Base-by-base conservation (phyloP, 2,329 filamentous ascomycete genomes). In the Fusarium mundagurra region DNA sequence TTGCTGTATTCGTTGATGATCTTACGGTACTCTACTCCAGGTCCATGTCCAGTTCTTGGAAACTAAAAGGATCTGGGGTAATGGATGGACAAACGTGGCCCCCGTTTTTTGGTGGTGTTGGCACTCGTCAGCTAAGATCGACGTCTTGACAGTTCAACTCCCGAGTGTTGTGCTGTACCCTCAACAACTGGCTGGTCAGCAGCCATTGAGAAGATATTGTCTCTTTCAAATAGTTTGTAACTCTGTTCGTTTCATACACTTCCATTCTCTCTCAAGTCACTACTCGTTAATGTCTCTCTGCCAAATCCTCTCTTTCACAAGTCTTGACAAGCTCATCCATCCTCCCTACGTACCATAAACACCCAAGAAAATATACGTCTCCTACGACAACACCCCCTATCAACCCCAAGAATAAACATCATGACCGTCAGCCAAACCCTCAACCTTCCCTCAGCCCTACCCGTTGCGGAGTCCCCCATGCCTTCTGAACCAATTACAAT, bases 401-500 rank as follows among this genome's bases (percentile, higher is more conserved):
- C 67, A 70, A 67, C 54, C 58, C 53, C 63, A 61, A 71, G 44
- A 60, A 69, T 55, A 71, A 73, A 73, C 71, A 73, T 73, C 71
- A 73, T 73, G 71, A 73, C 71, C 33, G 53, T 73, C 71, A 74
- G 57, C 38, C 62, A 72, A 48, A 71, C 61, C 65, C 61, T 64
- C 67, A 71, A 60, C 60, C 57, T 69, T 53, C 58, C 60, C 45
- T 75, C 72, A 75, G 72, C 72, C 72, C 69, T 75, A 75, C 72
- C 72, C 72, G 69, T 70, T 73, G 72, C 72, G 72, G 72, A 74
- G 71, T 74, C 44, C 59, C 67, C 47, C 45, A 51, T 61, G 43
- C 54, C 45, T 29, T 24, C 50, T 70, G 53, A 73, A 67, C 73
- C 73, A 75, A 75, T 75, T 41, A 75, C 62, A 62, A 64, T 44